A percentile compares a stretch with the other conserved stretches of the same genome.
These are phyloP conservation scores for Phytophthora rubi DNA, from an alignment of 352 stramenopile species.

Conservation along the genomic window DNA sequence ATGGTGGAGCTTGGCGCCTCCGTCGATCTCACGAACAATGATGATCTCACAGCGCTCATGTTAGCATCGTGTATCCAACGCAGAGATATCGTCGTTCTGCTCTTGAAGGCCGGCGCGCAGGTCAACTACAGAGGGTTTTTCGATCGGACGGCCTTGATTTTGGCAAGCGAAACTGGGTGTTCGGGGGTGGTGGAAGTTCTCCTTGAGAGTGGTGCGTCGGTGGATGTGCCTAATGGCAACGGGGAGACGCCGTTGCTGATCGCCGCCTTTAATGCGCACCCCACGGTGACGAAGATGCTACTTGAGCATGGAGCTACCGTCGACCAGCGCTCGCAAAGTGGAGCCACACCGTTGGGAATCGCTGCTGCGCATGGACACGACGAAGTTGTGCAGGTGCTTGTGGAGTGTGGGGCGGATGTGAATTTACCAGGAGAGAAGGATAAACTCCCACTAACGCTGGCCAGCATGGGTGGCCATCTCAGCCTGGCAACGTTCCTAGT, in stretches of 20 bases:
- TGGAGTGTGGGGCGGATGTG: not conserved
- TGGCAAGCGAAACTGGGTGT: not conserved
- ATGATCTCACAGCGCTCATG: not conserved
- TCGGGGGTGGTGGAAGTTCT: not conserved
- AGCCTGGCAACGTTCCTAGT: not conserved
- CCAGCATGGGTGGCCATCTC: not conserved
- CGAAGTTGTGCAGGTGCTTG: not conserved
- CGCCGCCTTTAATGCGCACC: not conserved
- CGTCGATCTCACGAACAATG: not conserved
- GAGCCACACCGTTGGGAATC: not conserved
- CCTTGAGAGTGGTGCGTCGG: not conserved
- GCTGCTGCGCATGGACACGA: not conserved
- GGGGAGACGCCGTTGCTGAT: not conserved
- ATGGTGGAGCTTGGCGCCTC: not conserved
- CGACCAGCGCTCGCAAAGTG: not conserved
- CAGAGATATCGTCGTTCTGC: not conserved
- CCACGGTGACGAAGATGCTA: not conserved
- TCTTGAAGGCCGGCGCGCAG: not conserved
- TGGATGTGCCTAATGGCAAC: not conserved
- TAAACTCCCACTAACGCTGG: not conserved
- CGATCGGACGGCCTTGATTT: not conserved
- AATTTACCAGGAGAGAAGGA: not conserved
- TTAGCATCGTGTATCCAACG: not conserved
- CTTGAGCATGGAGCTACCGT: not conserved
- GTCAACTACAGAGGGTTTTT: not conserved